These are phyloP conservation scores for Paecilomyces niveus DNA, from an alignment of 2,329 filamentous ascomycete genomes.

Conservation along the genomic window DNA sequence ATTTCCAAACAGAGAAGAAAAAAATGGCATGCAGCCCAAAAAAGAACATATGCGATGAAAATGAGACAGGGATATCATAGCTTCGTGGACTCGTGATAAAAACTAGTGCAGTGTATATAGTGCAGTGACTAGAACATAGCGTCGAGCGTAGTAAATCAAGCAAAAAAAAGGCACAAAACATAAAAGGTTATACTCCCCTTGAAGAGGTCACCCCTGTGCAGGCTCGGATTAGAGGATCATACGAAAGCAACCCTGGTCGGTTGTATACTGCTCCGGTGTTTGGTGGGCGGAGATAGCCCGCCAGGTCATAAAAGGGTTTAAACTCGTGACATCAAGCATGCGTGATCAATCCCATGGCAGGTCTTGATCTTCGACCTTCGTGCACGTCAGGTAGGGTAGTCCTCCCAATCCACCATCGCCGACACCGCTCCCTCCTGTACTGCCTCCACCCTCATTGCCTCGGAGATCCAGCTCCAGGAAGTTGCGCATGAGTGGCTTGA, in stretches of 20 bases:
- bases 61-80: not conserved
- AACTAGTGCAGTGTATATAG: conserved; percentile 1
- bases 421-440: conserved; percentile 7
- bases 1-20: not conserved
- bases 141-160: not conserved
- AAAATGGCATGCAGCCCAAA: not conserved
- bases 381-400: conserved; percentile 59
- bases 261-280: not conserved
- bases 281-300: not conserved
- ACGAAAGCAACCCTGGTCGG: not conserved
- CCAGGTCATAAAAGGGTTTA: not conserved
- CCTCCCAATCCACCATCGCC: conserved; percentile 38
- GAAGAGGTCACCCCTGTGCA: not conserved
- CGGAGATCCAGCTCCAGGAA: conserved; percentile 72
- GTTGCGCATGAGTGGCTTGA: conserved; percentile 79
- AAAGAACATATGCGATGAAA: not conserved
- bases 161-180: not conserved
- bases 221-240: not conserved
- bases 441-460: conserved; percentile 14
- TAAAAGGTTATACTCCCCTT: not conserved
- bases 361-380: conserved; percentile 54
- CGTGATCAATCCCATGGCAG: conserved; percentile 51
- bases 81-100: conserved; percentile 1
- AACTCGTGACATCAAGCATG: not conserved
- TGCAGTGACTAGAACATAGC: not conserved